Base-by-base conservation (phyloP, 1,139 yeast species). In the Barnettozyma hawaiiensis region DNA sequence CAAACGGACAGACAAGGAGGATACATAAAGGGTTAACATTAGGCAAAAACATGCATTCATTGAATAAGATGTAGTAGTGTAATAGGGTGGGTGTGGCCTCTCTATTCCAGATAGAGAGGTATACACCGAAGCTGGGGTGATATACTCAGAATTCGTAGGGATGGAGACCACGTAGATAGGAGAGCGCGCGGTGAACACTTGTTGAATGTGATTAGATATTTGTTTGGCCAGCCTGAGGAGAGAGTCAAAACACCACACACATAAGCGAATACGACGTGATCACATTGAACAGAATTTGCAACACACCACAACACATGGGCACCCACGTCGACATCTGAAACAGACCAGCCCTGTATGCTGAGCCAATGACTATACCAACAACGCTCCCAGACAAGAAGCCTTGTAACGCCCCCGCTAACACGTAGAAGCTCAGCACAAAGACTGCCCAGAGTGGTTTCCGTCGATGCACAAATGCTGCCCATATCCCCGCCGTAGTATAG, bases 291-390 rank as follows among this genome's bases (percentile, higher is more conserved):
- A 87, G 57, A 12, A 85, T 71, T 54, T 78, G 80, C 3, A 82
- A 74, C 6, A 84, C 65, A 0, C 81, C 92, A 79, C 92, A 85
- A 40, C 83, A 75, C 53, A 89, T 71, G 2, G 97, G 97, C 10
- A 89, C 78, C 97, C 97, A 90, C 0, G 96, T 85, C 23, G 95
- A 82, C 92, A 90, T 85, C 20, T 85, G 75, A 59, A 89, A 75
- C 12, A 78, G 67, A 0, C 89, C 96, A 0, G 96, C 81, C 43
- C 74, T 70, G 63, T 89, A 89, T 5, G 87, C 74, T 3, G 89
- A 85, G 2, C 75, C 37, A 7, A 16, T 57, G 58, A 81, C 62
- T 12, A 89, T 66, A 0, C 97, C 97, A 31, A 83, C 71, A 10
- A 87, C 70, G 0, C 92, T 77, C 0, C 96, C 96, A 5, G 81